These are phyloP conservation scores for Aaosphaeria arxii DNA, from an alignment of 2,329 filamentous ascomycete genomes.

Conservation along the genomic window DNA sequence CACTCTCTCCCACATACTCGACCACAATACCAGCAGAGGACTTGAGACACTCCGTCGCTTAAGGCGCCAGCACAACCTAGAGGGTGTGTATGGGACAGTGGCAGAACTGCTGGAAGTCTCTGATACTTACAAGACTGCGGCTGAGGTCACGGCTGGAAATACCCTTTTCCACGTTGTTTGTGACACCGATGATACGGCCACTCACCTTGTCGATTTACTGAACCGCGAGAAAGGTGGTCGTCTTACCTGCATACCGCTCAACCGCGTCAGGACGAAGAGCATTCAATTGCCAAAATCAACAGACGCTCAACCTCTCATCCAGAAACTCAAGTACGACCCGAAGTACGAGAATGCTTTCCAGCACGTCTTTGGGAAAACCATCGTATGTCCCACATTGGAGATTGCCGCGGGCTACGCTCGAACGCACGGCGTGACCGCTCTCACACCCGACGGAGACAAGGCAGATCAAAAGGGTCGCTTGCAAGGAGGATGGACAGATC, in stretches of 20 bases:
- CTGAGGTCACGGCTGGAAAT: constrained; percentile 88
- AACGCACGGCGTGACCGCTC: constrained; percentile 86
- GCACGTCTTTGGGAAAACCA: constrained; percentile 92
- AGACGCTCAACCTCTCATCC: constrained; percentile 83
- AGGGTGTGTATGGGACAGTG: constrained; percentile 87
- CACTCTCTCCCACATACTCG: constrained; percentile 79
- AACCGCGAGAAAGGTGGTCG: constrained; percentile 78
- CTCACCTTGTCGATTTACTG: constrained; percentile 73
- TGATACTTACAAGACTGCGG: constrained; percentile 80
- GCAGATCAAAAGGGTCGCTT: constrained; percentile 94
- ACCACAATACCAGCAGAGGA: constrained; percentile 81
- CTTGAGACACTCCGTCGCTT: constrained; percentile 82
- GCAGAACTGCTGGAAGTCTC: constrained; percentile 88
- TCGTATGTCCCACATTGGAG: constrained; percentile 86
- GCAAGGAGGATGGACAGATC: constrained; percentile 91
- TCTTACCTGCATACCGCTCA: constrained; percentile 92
- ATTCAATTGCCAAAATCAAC: constrained; percentile 78
- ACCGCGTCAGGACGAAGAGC: constrained; percentile 68
- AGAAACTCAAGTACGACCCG: constrained; percentile 76
- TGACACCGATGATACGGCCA: constrained; percentile 85
- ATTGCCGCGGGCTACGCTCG: constrained; percentile 88
- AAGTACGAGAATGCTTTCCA: constrained; percentile 82
- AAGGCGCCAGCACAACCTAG: constrained; percentile 73
- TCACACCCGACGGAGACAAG: constrained; percentile 91
- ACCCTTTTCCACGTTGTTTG: constrained; percentile 96